Base-by-base conservation (phyloP, 1,284 basidiomycete genomes). In the Ganoderma sp. region DNA sequence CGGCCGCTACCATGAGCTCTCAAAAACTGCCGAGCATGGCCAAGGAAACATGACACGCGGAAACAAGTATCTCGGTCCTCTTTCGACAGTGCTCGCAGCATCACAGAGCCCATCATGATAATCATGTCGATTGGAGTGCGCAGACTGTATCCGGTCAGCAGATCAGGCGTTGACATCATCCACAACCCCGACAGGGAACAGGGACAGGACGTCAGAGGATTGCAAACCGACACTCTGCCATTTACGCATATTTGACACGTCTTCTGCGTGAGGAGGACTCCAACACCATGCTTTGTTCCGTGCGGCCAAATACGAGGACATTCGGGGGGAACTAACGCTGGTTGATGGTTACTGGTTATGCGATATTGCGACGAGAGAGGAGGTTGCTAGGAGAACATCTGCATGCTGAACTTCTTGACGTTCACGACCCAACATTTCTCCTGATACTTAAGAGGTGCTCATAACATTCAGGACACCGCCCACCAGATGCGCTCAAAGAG, bases 91-190 rank as follows among this genome's bases (percentile, higher is more conserved):
- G 22, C 25, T 52, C 48, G 22, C 67, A 69, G 65, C 61, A 68
- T 67, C 67, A 69, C 57, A 54, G 62, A 63, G 66, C 45, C 52
- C 70, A 71, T 71, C 70, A 71, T 71, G 70, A 71, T 71, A 64
- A 71, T 71, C 70, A 71, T 64, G 67, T 63, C 64, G 61, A 61
- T 61, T 32, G 60, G 48, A 62, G 66, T 56, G 59, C 57, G 37
- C 50, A 63, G 28, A 41, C 54, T 32, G 56, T 45, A 56, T 59
- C 66, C 54, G 41, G 39, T 28, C 25, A 41, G 32, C 28, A 41
- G 60, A 57, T 62, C 60, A 66, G 25, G 14, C 39, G 17, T 63
- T 50, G 25, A 41, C 39, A 67, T 69, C 70, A 68, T 54, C 39
- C 34, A 50, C 52, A 39, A 65, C 54, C 25, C 42, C 60, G 57